Conservation (phyloP, 495 filamentous ascomycete genomes). For the Penicillium desertorum region DNA sequence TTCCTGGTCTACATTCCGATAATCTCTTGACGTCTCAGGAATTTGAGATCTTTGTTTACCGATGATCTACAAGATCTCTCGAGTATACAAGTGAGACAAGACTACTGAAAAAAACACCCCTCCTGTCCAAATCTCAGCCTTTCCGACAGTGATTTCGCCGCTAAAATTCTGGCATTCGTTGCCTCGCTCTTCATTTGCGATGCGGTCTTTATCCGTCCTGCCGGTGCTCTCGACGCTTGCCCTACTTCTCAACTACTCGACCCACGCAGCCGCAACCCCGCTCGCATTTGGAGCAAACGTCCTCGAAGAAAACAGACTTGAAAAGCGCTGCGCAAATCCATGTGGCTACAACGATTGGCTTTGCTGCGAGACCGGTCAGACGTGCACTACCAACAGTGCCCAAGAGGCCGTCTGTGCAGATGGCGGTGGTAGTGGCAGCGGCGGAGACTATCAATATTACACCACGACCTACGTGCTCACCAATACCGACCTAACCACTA, state of each 20-base stretch:
- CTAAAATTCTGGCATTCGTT: not conserved
- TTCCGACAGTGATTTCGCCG: slow-evolving; percentile 8
- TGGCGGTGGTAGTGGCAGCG: slow-evolving; percentile 22
- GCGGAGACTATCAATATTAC: slow-evolving; percentile 51
- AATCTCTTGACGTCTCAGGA: slow-evolving; percentile 9
- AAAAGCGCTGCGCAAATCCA: slow-evolving; percentile 57
- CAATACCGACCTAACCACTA: slow-evolving; percentile 65
- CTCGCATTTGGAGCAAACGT: slow-evolving; percentile 22
- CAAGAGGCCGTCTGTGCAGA: slow-evolving; percentile 56
- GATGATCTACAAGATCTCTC: slow-evolving; percentile 6
- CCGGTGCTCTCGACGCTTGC: slow-evolving; percentile 32
- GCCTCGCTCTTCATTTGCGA: slow-evolving; percentile 22
- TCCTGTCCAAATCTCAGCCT: slow-evolving; percentile 6
- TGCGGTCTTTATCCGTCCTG: slow-evolving; percentile 33
- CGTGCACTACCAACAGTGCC: slow-evolving; percentile 62
- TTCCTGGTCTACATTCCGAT: slow-evolving; percentile 15
- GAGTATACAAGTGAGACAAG: slow-evolving; percentile 9
- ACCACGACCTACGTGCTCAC: slow-evolving; percentile 64
- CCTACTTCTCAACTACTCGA: slow-evolving; percentile 24
- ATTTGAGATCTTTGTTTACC: slow-evolving; percentile 7
- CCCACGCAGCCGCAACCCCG: slow-evolving; percentile 41
- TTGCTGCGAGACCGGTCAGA: slow-evolving; percentile 61
- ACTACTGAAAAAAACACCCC: not conserved
- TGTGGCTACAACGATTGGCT: slow-evolving; percentile 68
- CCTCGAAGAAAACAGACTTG: slow-evolving; percentile 37